These are phyloP conservation scores for Diacronema lutheri DNA, from an alignment of 78 protist genomes.

Conservation along the genomic window DNA sequence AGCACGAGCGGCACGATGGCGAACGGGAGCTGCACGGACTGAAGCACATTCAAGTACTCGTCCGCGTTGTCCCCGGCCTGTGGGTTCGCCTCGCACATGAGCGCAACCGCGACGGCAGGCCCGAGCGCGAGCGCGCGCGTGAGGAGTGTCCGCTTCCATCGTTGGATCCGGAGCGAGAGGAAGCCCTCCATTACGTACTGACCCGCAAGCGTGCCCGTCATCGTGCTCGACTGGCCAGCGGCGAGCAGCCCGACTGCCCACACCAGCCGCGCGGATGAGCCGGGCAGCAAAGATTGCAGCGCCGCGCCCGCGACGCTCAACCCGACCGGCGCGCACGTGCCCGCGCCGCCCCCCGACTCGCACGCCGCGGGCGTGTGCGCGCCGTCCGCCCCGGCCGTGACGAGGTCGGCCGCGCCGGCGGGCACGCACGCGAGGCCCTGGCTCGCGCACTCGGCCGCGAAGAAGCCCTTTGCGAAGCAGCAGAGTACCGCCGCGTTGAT, in stretches of 20 bases:
- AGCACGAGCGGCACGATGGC: not conserved
- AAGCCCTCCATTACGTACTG: conserved; percentile 72
- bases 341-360: not conserved
- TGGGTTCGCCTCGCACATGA: not conserved
- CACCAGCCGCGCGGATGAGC: not conserved
- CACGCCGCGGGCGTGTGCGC: no score
- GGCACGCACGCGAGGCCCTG: not conserved
- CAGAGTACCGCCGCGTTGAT: conserved; percentile 66
- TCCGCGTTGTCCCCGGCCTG: not conserved
- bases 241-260: conserved; percentile 64
- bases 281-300: not conserved
- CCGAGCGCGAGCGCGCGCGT: conserved; percentile 71
- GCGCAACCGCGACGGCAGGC: conserved; percentile 31
- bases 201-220: conserved; percentile 81
- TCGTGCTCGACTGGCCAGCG: conserved; percentile 70
- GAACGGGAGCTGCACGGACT: conserved; percentile 3
- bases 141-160: conserved; percentile 68
- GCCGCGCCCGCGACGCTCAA: not conserved
- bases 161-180: conserved; percentile 38
- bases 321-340: not conserved
- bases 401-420: no score
- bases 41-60: conserved; percentile 13
- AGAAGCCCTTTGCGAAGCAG: conserved; percentile 21
- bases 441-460: not conserved
- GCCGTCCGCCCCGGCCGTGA: no score